phyloP scores from a whole-genome alignment of 2,329 filamentous ascomycete species.

The Elsinoe fawcettii region DNA sequence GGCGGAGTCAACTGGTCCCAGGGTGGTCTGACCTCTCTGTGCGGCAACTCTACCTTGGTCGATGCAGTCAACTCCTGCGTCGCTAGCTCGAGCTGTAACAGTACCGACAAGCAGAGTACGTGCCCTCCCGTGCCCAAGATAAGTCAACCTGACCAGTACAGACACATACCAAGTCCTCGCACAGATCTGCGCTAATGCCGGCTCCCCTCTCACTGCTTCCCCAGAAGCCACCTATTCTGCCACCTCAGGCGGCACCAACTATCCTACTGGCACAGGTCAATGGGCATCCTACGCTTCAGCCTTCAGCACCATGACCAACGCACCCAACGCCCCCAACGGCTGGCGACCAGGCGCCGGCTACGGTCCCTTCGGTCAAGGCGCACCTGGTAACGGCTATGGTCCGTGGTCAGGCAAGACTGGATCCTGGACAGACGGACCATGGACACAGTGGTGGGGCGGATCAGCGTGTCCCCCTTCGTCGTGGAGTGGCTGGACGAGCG shows the following conservation, averaged over 20 bases:
- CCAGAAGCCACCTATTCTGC: conserved; percentile 23
- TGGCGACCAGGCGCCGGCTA: conserved; percentile 19
- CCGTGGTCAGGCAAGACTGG: conserved; percentile 25
- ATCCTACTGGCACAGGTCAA: conserved; percentile 23
- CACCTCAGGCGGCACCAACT: conserved; percentile 19
- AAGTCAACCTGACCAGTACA: neutral
- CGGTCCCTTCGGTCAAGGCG: conserved; percentile 19
- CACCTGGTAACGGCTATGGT: conserved; percentile 26
- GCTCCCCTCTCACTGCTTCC: conserved; percentile 21
- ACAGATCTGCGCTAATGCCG: conserved; percentile 25
- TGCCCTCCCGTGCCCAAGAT: neutral
- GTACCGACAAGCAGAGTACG: conserved; percentile 20
- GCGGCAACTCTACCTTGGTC: conserved; percentile 20
- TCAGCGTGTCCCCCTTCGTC: conserved; percentile 27
- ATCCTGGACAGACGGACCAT: conserved; percentile 28
- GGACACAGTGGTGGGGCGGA: conserved; percentile 32
- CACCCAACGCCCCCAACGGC: conserved; percentile 16
- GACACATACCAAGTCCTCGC: conserved; percentile 24
- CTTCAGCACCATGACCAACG: conserved; percentile 18
- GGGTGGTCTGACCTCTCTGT: conserved; percentile 17
- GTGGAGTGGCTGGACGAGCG: conserved; percentile 31
- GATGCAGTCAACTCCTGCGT: conserved; percentile 23
- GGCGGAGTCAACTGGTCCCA: neutral
- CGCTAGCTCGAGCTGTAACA: conserved; percentile 20
- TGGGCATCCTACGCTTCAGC: conserved; percentile 27